Percentiles rank a stretch among this genome's conserved stretches.
phyloP scores from a whole-genome alignment of 495 filamentous ascomycete species.

The Penicillium subrubescens region DNA sequence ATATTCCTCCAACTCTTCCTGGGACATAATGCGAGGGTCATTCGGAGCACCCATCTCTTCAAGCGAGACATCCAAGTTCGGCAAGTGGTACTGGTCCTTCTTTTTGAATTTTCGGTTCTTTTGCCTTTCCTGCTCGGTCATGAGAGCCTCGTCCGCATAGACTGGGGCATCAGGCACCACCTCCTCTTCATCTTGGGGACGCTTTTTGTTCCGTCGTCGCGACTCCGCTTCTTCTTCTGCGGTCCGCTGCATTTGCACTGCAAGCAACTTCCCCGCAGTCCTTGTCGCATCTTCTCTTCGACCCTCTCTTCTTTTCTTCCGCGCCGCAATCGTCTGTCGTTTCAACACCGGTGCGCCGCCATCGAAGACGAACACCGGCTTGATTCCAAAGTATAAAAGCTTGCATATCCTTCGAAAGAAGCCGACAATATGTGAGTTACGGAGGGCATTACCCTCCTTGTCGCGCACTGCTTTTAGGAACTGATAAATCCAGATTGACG shows the following conservation, averaged over 20 bases:
- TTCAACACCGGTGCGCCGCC: slow-evolving; percentile 91
- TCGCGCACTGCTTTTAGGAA: slow-evolving; percentile 98
- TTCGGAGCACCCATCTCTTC: slow-evolving; percentile 85
- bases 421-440: slow-evolving; percentile 91
- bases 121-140: slow-evolving; percentile 75
- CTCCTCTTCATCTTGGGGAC: slow-evolving; percentile 60
- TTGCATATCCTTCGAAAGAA: slow-evolving; percentile 99
- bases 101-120: slow-evolving; percentile 80
- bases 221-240: slow-evolving; percentile 81
- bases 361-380: slow-evolving; percentile 97
- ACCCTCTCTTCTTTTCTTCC: slow-evolving; percentile 82
- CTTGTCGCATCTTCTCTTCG: slow-evolving; percentile 87
- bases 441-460: slow-evolving; percentile 95
- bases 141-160: slow-evolving; percentile 85
- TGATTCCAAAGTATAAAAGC: slow-evolving; percentile 93
- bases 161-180: slow-evolving; percentile 73
- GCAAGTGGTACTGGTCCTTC: slow-evolving; percentile 92
- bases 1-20: slow-evolving; percentile 91
- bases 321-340: slow-evolving; percentile 78
- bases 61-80: slow-evolving; percentile 73
- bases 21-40: slow-evolving; percentile 92
- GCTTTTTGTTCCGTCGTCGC: slow-evolving; percentile 52
- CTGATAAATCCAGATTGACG: slow-evolving; percentile 99
- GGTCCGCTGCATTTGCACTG: slow-evolving; percentile 85
- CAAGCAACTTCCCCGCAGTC: slow-evolving; percentile 87